Percentiles rank a stretch among this genome's conserved stretches.
phyloP scores from a whole-genome alignment of 1,139 yeast species.

The Candida albicans region DNA sequence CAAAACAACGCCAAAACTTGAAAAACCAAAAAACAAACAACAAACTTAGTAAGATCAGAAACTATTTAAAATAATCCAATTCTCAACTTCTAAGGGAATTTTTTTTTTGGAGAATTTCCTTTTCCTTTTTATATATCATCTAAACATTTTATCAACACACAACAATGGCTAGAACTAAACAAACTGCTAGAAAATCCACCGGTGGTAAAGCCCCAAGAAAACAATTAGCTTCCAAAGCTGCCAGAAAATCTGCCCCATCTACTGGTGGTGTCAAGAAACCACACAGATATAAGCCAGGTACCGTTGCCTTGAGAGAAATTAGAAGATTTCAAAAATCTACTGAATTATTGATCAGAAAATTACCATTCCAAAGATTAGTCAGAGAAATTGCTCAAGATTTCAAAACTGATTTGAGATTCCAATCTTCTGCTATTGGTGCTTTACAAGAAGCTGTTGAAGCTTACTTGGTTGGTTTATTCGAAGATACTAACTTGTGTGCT shows the following conservation, averaged over 20 bases:
- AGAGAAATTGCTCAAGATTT: constrained; percentile 98
- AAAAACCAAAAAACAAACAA: not conserved
- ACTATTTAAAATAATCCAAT: not conserved
- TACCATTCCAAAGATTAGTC: constrained; percentile 98
- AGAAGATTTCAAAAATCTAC: constrained; percentile 99
- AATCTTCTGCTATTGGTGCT: constrained; percentile 98
- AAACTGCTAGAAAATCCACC: constrained; percentile 97
- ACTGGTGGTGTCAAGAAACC: constrained; percentile 99
- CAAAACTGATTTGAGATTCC: constrained; percentile 98
- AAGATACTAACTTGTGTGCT: constrained; percentile 98
- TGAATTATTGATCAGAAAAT: constrained; percentile 93
- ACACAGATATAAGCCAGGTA: constrained; percentile 99
- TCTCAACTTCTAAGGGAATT: not conserved
- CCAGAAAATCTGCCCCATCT: constrained; percentile 97
- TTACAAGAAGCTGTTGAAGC: constrained; percentile 99
- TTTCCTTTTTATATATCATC: not conserved
- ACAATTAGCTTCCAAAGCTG: constrained; percentile 98
- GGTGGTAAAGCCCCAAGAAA: constrained; percentile 99
- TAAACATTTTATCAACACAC: constrained; percentile 1
- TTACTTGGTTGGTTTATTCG: constrained; percentile 84
- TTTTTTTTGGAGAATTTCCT: too few relatives aligned
- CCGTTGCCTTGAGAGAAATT: constrained; percentile 98
- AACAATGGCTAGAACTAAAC: constrained; percentile 98
- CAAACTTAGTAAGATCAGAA: not conserved
- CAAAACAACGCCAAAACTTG: not conserved